phyloP scores from a whole-genome alignment of 495 filamentous ascomycete species.

The Penicillium pancosmium region DNA sequence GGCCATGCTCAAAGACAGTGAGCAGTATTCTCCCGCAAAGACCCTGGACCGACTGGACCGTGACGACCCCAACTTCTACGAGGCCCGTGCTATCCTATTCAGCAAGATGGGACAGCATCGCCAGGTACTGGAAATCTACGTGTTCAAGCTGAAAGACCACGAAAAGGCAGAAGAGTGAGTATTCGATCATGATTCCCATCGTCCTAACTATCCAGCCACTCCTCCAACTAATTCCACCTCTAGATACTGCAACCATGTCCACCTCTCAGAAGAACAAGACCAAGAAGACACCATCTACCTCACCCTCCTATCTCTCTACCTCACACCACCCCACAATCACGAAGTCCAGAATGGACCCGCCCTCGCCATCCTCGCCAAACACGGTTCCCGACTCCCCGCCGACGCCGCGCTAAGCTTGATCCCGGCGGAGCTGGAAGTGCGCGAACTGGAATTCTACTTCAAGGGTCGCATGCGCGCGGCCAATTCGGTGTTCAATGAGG shows the following conservation, averaged over 20 bases:
- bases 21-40: slow-evolving; percentile 76
- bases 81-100: slow-evolving; percentile 87
- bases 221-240: slow-evolving; percentile 18
- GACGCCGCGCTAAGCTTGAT: slow-evolving; percentile 81
- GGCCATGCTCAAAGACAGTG: slow-evolving; percentile 72
- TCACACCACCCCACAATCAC: slow-evolving; percentile 77
- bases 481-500: slow-evolving; percentile 77
- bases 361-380: slow-evolving; percentile 82
- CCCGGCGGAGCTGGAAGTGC: slow-evolving; percentile 75
- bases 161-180: slow-evolving; percentile 86
- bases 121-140: slow-evolving; percentile 92
- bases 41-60: slow-evolving; percentile 74
- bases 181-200: too few species aligned
- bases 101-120: slow-evolving; percentile 96
- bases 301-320: slow-evolving; percentile 86
- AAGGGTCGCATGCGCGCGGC: slow-evolving; percentile 86
- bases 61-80: slow-evolving; percentile 84
- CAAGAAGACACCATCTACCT: slow-evolving; percentile 79
- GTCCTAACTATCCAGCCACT: too few species aligned
- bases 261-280: slow-evolving; percentile 64
- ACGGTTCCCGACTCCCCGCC: slow-evolving; percentile 89
- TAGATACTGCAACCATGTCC: slow-evolving; percentile 88
- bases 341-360: slow-evolving; percentile 76
- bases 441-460: slow-evolving; percentile 88
- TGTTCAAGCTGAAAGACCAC: slow-evolving; percentile 87